Conservation (phyloP, 2,329 filamentous ascomycete species). For the Clarireedia paspali region DNA sequence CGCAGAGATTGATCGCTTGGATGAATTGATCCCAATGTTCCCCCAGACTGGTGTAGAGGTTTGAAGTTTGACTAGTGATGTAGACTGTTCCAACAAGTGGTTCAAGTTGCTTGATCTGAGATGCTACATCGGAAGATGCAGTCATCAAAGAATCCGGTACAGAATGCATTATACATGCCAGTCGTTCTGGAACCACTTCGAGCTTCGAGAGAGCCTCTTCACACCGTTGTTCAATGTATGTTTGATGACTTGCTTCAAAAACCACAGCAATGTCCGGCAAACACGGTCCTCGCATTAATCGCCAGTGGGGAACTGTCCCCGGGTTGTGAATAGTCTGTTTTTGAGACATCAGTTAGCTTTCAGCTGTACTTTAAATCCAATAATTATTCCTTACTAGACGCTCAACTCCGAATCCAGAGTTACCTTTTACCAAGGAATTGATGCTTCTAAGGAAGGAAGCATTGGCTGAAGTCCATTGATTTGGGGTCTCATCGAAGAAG, state of each 20-base stretch:
- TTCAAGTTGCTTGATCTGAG: neutral
- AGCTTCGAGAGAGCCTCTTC: slow-evolving; percentile 5
- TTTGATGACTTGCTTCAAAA: slow-evolving; percentile 6
- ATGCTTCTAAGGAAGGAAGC: slow-evolving; percentile 8
- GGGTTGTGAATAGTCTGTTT: slow-evolving; percentile 14
- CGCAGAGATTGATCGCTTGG: neutral
- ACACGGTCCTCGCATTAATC: slow-evolving; percentile 5
- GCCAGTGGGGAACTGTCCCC: slow-evolving; percentile 11
- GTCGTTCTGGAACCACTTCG: neutral
- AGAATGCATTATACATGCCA: slow-evolving; percentile 9
- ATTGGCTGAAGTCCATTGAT: slow-evolving; percentile 6
- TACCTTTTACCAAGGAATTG: slow-evolving; percentile 6
- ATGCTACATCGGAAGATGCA: neutral
- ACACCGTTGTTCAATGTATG: neutral
- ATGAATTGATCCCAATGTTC: slow-evolving; percentile 7
- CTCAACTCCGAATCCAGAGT: slow-evolving; percentile 3
- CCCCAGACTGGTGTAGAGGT: slow-evolving; percentile 4
- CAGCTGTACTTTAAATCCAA: neutral
- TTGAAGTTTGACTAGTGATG: slow-evolving; percentile 3
- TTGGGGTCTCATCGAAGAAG: slow-evolving; percentile 18
- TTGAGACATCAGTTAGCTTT: neutral
- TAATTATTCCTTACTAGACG: slow-evolving; percentile 9
- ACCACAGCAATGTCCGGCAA: slow-evolving; percentile 13
- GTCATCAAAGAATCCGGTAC: slow-evolving; percentile 3
- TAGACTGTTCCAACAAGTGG: neutral